These are phyloP conservation scores for Claviceps pusilla DNA, from an alignment of 2,329 filamentous ascomycete species.

Conservation along the genomic window DNA sequence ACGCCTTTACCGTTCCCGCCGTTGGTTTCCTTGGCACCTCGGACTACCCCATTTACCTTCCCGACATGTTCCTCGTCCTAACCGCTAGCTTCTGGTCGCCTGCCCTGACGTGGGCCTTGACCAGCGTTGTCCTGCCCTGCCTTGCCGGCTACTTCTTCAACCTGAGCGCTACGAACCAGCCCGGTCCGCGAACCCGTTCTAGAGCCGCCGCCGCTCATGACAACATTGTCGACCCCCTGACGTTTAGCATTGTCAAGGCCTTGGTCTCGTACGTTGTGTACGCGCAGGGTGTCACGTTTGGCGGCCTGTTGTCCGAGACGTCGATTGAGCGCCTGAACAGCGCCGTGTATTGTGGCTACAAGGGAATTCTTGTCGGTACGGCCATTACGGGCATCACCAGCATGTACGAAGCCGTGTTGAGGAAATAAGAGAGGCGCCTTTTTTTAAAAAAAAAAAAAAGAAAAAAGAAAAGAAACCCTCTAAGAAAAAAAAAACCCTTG, in stretches of 20 bases:
- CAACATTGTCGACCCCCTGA: conserved; percentile 65
- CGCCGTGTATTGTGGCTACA: conserved; percentile 57
- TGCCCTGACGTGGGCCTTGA: conserved; percentile 59
- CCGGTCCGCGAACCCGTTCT: conserved; percentile 27
- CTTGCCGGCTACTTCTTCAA: conserved; percentile 82
- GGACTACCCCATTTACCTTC: conserved; percentile 50
- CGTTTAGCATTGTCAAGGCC: conserved; percentile 81
- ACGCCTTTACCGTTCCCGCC: conserved; percentile 58
- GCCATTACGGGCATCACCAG: conserved; percentile 53
- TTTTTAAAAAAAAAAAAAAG: not conserved
- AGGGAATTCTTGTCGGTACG: conserved; percentile 52
- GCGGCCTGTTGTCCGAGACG: conserved; percentile 43
- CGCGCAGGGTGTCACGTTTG: conserved; percentile 46
- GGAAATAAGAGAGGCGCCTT: conserved; percentile 32
- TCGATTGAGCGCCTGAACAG: conserved; percentile 49
- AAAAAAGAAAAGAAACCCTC: not conserved
- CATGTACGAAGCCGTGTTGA: conserved; percentile 64
- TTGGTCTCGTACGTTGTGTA: conserved; percentile 71
- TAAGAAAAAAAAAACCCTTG: no score
- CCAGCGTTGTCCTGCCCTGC: conserved; percentile 55
- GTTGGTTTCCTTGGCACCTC: conserved; percentile 38
- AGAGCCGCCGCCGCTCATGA: conserved; percentile 24
- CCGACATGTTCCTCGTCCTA: conserved; percentile 67
- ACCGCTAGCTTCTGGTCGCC: conserved; percentile 74
- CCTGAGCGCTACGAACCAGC: conserved; percentile 42